Conservation (phyloP, 257 asterid species). For the Rehmannia glutinosa region DNA sequence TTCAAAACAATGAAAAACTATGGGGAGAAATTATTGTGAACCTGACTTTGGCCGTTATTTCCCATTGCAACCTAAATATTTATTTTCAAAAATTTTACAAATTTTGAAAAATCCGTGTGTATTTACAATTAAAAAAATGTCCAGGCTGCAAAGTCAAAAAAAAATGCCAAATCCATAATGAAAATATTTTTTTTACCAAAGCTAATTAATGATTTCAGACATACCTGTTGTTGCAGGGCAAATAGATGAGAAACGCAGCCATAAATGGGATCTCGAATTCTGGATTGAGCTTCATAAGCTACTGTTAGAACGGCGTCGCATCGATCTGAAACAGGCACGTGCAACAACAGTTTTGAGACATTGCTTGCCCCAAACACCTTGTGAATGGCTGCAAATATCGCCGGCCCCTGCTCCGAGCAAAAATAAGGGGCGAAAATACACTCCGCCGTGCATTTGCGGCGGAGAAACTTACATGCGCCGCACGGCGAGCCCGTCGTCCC, state of each 20-base stretch:
- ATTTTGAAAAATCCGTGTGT: no score
- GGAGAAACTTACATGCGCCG: conserved; percentile 77
- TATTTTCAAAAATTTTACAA: no score
- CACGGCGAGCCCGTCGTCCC: conserved; percentile 55
- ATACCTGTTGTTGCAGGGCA: conserved; percentile 72
- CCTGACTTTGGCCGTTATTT: no score
- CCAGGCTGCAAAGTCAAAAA: no score
- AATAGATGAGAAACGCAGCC: conserved; percentile 65
- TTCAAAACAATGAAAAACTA: no score
- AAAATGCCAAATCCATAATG: no score
- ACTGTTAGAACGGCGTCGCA: conserved; percentile 61
- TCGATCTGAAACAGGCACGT: conserved; percentile 53
- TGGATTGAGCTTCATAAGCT: conserved; percentile 73
- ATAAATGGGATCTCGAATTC: conserved; percentile 64
- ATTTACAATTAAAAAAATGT: no score
- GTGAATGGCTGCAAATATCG: conserved; percentile 71
- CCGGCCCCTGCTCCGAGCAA: conserved; percentile 70
- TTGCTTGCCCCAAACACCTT: conserved; percentile 82
- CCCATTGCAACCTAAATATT: no score
- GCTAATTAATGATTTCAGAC: no score
- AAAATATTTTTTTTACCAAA: no score
- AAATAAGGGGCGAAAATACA: conserved; percentile 69
- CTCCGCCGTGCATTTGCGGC: conserved; percentile 59
- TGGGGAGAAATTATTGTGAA: no score
- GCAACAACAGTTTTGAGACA: conserved; percentile 53